These are phyloP conservation scores for Penicillium bovifimosum DNA, from an alignment of 495 filamentous ascomycete species.

Conservation along the genomic window DNA sequence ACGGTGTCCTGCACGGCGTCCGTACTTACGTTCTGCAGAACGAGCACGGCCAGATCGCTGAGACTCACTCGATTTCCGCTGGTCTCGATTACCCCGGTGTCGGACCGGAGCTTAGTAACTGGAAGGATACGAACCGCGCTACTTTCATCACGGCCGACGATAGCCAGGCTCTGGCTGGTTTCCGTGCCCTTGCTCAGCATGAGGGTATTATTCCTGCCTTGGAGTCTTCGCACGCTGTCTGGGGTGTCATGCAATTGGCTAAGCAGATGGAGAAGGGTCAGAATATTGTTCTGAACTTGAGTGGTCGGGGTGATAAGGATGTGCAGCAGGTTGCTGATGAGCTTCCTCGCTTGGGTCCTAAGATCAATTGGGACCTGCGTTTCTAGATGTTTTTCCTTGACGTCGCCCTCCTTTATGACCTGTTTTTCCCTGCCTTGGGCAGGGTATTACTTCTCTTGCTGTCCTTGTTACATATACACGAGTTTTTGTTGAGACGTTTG, in stretches of 20 bases:
- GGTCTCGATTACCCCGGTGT: constrained; percentile 97
- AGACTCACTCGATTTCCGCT: constrained; percentile 95
- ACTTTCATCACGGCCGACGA: constrained; percentile 90
- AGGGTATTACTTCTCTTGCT: not conserved
- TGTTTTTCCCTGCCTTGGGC: not conserved
- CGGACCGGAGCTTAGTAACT: constrained; percentile 78
- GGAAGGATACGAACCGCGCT: constrained; percentile 86
- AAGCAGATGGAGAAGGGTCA: constrained; percentile 85
- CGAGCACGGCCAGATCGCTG: constrained; percentile 82
- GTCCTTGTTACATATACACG: not conserved
- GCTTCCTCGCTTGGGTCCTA: constrained; percentile 78
- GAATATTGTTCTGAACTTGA: constrained; percentile 91
- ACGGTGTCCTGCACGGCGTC: constrained; percentile 93
- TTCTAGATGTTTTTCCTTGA: constrained; percentile 34
- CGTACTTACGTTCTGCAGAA: constrained; percentile 93
- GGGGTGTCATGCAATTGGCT: constrained; percentile 79
- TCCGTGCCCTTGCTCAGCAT: constrained; percentile 71
- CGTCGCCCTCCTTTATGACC: not conserved
- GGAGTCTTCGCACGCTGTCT: constrained; percentile 90
- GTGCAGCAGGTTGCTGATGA: constrained; percentile 97
- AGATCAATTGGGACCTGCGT: constrained; percentile 94
- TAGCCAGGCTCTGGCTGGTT: constrained; percentile 84
- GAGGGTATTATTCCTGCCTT: constrained; percentile 97
- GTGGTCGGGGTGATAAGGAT: constrained; percentile 93
- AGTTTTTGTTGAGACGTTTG: not conserved